Percentiles rank a stretch among this genome's conserved stretches.
Evolutionary conservation across 1,284 basidiomycete genomes (phyloP).

Genomic region (Rhodotorula mucilaginosa): DNA sequence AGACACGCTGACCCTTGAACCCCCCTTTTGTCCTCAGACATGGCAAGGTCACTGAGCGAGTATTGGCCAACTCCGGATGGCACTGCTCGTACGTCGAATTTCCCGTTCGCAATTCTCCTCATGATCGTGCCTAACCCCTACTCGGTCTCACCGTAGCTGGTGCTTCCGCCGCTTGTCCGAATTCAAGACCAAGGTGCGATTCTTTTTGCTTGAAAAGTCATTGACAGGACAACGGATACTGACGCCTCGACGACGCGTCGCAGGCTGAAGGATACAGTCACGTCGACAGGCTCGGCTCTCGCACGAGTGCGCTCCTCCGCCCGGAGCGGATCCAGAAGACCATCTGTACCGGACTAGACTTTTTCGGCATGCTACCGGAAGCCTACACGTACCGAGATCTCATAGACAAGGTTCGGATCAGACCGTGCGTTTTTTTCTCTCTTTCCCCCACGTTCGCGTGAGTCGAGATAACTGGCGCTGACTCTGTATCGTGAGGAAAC

Average conservation of each 20-base stretch:
- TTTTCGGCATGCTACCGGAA: constrained; percentile 65
- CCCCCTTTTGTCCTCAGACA: constrained; percentile 50
- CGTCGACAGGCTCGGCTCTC: constrained; percentile 59
- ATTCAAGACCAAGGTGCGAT: constrained; percentile 56
- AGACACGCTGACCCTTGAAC: too few species aligned
- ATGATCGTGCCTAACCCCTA: constrained; percentile 54
- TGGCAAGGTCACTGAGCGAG: constrained; percentile 57
- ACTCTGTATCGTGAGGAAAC: accelerated
- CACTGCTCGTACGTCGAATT: constrained; percentile 49
- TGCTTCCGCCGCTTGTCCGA: constrained; percentile 64
- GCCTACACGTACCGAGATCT: constrained; percentile 55
- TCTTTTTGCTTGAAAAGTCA: background rate
- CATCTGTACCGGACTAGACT: constrained; percentile 63
- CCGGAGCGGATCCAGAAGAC: constrained; percentile 59
- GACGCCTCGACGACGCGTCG: background rate
- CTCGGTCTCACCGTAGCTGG: constrained; percentile 51
- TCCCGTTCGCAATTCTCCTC: too few species aligned
- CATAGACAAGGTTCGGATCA: constrained; percentile 28
- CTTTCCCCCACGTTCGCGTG: background rate
- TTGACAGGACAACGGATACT: background rate
- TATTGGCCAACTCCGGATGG: constrained; percentile 62
- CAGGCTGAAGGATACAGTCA: constrained; percentile 59
- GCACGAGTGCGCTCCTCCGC: constrained; percentile 57
- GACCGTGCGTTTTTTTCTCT: constrained; percentile 30
- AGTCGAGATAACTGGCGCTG: background rate